Conservation (phyloP, 331 rosid genomes). For the Stylosanthes scabra region DNA sequence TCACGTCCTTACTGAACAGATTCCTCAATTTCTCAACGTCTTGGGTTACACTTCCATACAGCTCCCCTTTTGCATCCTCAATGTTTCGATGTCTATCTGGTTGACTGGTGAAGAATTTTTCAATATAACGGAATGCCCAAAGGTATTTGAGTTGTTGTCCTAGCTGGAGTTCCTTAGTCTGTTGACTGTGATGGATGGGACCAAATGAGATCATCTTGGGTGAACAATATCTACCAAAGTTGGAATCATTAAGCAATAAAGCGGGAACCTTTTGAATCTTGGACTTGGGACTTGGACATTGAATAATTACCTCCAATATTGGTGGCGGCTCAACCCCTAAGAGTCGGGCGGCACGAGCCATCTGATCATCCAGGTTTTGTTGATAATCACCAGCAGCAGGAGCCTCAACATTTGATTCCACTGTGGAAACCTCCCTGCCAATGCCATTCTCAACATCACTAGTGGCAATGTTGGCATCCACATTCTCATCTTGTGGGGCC, state of each 20-base stretch:
- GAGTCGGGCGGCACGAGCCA: too few relatives aligned
- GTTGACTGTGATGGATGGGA: not conserved
- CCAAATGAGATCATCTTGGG: conserved; percentile 37
- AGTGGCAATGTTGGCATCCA: too few relatives aligned
- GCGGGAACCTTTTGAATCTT: conserved; percentile 19
- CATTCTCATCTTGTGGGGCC: too few relatives aligned
- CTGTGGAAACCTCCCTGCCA: too few relatives aligned
- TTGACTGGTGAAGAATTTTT: too few relatives aligned
- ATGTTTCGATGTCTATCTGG: too few relatives aligned
- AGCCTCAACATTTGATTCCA: too few relatives aligned
- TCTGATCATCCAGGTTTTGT: too few relatives aligned
- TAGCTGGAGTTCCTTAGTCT: not conserved
- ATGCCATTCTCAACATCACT: too few relatives aligned
- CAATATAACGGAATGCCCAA: conserved; percentile 22
- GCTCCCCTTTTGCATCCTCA: not conserved
- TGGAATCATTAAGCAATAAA: not conserved
- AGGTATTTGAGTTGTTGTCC: conserved; percentile 20
- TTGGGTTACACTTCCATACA: not conserved
- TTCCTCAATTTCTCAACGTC: conserved; percentile 8
- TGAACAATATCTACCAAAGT: not conserved
- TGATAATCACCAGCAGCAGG: too few relatives aligned
- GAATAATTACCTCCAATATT: not conserved
- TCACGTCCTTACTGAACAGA: conserved; percentile 1
- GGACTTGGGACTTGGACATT: not conserved
- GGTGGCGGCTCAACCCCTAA: too few relatives aligned